phyloP scores from a whole-genome alignment of 495 filamentous ascomycete species.

The Penicillium paxilli region DNA sequence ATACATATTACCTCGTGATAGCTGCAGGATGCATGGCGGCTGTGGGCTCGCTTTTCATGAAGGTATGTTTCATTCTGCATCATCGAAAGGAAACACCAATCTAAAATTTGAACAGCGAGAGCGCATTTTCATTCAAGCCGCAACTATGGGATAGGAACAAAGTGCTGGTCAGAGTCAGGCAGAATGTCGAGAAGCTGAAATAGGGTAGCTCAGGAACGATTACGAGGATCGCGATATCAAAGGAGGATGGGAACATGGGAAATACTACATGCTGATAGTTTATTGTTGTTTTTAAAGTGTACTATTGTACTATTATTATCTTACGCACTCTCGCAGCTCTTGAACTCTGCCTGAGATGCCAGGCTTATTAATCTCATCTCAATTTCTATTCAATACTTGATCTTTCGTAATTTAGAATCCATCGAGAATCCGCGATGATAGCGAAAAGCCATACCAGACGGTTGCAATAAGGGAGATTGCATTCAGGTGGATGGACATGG shows the following conservation, averaged over 20 bases:
- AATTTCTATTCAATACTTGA: too few species aligned
- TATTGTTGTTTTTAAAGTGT: too few species aligned
- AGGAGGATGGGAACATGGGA: too few species aligned
- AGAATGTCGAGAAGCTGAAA: neutral
- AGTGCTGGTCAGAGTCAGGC: neutral
- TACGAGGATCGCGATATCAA: too few species aligned
- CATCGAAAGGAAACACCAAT: neutral
- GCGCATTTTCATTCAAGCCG: constrained; percentile 14
- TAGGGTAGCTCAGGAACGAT: too few species aligned
- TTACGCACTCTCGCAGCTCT: too few species aligned
- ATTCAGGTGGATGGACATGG: constrained; percentile 59
- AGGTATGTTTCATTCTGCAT: constrained; percentile 15
- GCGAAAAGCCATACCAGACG: constrained; percentile 49
- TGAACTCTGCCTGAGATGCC: too few species aligned
- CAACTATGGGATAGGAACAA: neutral
- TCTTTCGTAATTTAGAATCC: too few species aligned
- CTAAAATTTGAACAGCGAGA: constrained; percentile 9
- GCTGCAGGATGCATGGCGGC: constrained; percentile 46
- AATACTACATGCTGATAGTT: too few species aligned
- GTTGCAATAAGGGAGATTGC: constrained; percentile 50
- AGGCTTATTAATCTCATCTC: too few species aligned
- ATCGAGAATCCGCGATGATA: constrained; percentile 30
- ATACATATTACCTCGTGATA: constrained; percentile 51
- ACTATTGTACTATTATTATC: too few species aligned
- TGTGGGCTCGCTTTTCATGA: constrained; percentile 51